Evolutionary conservation across 306 rosid species (phyloP), one percentile per base, ranked within the genome.

Genomic region (Fagus sylvatica): DNA sequence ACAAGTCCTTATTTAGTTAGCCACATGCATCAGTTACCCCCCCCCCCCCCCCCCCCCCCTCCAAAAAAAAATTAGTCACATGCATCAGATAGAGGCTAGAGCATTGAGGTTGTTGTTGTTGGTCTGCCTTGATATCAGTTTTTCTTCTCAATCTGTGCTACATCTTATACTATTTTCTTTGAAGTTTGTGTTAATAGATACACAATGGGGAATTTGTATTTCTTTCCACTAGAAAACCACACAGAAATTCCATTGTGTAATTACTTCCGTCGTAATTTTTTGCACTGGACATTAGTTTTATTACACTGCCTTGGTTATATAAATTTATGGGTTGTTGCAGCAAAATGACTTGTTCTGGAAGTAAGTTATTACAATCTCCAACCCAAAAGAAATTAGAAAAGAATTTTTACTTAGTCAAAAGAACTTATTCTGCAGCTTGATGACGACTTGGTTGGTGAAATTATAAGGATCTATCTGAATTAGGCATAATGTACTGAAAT

Each of bases 1-100:
- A 53, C 37, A 32, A 53, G 51, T 76, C 56, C 64, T 65, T 62
- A 72, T 75, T 80, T 79, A 40, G 41, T 80, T 67, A 69, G 36
- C 10, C 62, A 55, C 42, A 49, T 77, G 41, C 65, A 67, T 68
- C 81, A 56, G 32, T 10, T 8, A 1, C 28, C 28, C 28, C 28
- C 28, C 28, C 28, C n/a, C n/a, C n/a, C n/a, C n/a, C n/a, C n/a
- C n/a, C n/a, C n/a, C n/a, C n/a, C n/a, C n/a, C n/a, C n/a, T n/a
- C n/a, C n/a, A n/a, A n/a, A n/a, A n/a, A n/a, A 46, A 43, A 43
- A 46, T 78, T 61, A 69, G 36, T 7, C 72, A 55, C 49, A 49
- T 79, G 41, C 65, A 67, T 71, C 79, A 56, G 40, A 46, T 46
- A 46, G 51, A 10, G 51, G 51, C 62, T 53, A 12, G 40, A 70